Evolutionary conservation across 805 yeast species (phyloP), one percentile per base, ranked within the genome.

Genomic region (Ogataea ramenticola): DNA sequence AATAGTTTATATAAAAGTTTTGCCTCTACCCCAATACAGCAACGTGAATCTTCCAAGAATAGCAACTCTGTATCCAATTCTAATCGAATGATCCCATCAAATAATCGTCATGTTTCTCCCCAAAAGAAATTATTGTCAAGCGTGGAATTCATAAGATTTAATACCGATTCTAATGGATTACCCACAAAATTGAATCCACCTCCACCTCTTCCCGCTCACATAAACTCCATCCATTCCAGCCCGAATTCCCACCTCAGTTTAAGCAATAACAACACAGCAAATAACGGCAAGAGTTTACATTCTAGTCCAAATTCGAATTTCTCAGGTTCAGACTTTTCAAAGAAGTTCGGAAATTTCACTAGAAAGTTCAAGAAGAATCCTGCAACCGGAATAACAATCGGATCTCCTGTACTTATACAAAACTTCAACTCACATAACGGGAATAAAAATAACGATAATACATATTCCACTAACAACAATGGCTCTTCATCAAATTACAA

Each of bases 311-410:
- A n/a, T n/a, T n/a, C n/a, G n/a, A n/a, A n/a, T n/a, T n/a, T n/a
- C 27, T 24, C 27, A 24, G 10, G 27, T 24, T 24, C 27, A 24
- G 27, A 14, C n/a, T 48, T 52, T 17, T 39, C 40, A 3, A 55
- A 47, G 39, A 52, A 45, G 37, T 42, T 57, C 17, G 60, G 53
- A 3, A 50, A 42, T 15, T 49, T 58, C 20, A 54, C 57, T 20
- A 53, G 48, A 22, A 58, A 53, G 35, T 36, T 58, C 27, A 36
- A 31, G 20, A 44, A 39, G 34, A 21, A 4, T 8, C 10, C 32
- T 4, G 8, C 19, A 14, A 33, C n/a, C 24, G 20, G 34, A 24
- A 31, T 7, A 26, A 7, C 16, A 17, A 41, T 34, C 9, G 31
- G 38, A n/a, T 27, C 39, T 17, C 38, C 37, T 7, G 27, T 14